phyloP scores from a whole-genome alignment of 2,329 filamentous ascomycete species.

The Beauveria caledonica region DNA sequence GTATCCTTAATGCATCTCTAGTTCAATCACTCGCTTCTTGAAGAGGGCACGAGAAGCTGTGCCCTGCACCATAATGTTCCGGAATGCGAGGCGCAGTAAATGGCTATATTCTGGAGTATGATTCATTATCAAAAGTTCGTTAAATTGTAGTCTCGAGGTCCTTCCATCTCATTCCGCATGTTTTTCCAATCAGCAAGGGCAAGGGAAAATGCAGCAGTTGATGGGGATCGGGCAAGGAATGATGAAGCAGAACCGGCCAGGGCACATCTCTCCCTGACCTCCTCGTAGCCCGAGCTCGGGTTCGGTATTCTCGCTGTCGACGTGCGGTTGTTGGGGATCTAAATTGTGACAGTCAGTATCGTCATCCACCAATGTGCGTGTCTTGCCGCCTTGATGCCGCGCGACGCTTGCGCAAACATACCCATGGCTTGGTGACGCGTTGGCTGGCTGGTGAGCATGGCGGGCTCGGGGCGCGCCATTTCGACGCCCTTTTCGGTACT shows the following conservation, averaged over 20 bases:
- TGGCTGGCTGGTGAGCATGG: conserved; percentile 6
- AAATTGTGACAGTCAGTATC: neutral
- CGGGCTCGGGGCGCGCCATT: neutral
- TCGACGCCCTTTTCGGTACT: neutral
- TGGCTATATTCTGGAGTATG: neutral
- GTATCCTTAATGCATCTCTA: conserved; percentile 6
- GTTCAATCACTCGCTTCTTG: neutral
- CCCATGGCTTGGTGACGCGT: conserved; percentile 4
- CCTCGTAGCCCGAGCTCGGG: conserved; percentile 18
- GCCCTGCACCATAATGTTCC: neutral
- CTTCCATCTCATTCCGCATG: neutral
- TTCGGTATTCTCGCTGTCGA: conserved; percentile 12
- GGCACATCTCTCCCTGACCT: conserved; percentile 22
- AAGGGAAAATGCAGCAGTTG: conserved; percentile 26
- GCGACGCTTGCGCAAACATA: neutral
- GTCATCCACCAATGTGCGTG: neutral
- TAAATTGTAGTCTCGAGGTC: neutral
- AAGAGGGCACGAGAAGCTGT: neutral
- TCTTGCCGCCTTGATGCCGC: neutral
- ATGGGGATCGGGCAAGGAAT: conserved; percentile 30
- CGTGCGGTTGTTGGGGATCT: conserved; percentile 17
- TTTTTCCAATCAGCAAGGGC: conserved; percentile 16
- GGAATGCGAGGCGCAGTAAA: neutral
- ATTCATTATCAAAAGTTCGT: neutral
- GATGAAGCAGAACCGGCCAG: conserved; percentile 30